Evolutionary conservation across 345 rosid genomes (phyloP).

Genomic region (Gossypium arboreum): DNA sequence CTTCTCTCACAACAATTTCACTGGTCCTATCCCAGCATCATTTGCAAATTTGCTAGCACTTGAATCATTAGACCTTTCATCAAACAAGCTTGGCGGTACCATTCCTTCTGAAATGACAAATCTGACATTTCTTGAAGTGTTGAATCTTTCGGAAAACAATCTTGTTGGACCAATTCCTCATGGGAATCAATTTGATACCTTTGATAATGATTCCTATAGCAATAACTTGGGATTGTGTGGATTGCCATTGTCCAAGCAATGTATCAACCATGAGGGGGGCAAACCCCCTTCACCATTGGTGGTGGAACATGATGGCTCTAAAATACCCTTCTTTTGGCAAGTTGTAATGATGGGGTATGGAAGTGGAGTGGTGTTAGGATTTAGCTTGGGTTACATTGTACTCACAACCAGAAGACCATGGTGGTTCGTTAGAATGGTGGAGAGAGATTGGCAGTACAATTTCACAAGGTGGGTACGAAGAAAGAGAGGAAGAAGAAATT

Average conservation of each 20-base stretch:
- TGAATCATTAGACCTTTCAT: background rate
- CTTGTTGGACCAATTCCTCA: background rate
- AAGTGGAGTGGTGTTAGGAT: background rate
- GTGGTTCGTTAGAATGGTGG: background rate
- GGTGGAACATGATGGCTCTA: background rate
- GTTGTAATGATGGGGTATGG: background rate
- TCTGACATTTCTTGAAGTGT: background rate
- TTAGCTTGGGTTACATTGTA: background rate
- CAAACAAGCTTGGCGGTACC: background rate
- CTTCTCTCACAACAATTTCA: background rate
- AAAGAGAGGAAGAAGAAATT: background rate
- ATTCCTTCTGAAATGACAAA: background rate
- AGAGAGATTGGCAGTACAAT: background rate
- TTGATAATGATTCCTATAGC: background rate
- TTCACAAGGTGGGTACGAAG: background rate
- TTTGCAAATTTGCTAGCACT: background rate
- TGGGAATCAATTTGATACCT: background rate
- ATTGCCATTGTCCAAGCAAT: background rate
- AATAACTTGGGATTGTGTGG: background rate
- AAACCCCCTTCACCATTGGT: background rate
- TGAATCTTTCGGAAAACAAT: background rate
- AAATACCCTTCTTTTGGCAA: background rate
- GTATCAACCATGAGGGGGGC: background rate
- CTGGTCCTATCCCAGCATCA: background rate
- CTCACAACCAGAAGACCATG: background rate